Base-by-base conservation (phyloP, 78 protist genomes). In the Monosiga brevicollis region DNA sequence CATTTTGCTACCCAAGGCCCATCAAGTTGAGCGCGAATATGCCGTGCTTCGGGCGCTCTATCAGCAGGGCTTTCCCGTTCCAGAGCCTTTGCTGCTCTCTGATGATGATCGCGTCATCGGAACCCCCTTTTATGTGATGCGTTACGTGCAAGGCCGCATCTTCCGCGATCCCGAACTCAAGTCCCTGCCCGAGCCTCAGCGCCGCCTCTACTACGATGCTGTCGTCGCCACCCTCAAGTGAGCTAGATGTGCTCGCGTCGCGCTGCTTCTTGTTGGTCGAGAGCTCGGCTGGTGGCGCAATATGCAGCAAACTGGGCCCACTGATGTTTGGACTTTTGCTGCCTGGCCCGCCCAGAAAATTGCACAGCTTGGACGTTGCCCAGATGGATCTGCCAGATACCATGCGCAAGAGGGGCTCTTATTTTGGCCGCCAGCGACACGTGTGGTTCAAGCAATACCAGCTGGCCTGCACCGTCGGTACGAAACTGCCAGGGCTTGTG, bases 11-110 rank as follows among this genome's bases (percentile, higher is more conserved):
- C 87, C 79, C 24, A 39, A 62, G 0, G 93, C 93, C 11, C 93
- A 90, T 55, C 82, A 39, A 6, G 73, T 90, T 49, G 93, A 87
- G 49, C 73, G 93, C 0, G 93, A 90, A 78, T 87, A 29, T 79
- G 32, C 32, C 36, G 41, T 86, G 36, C 36, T 83, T 39, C 1
- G 24, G 1, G 88, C 82, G 15, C 82, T 89, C 29, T 2, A 2
- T 0, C n/a, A 49, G 49, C 2, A 15, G 6, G 36, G 10, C 76
- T 84, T 91, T 6, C 94, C 94, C 37, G 91, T 89, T 29, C 90
- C 94, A 22, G 20, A 35, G 2, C n/a, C 9, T 49, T 39, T 42
- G 36, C 15, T 20, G 38, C 77, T 80, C 41, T 91, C 91, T 62
- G 83, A 77, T 25, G 90, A 87, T 76, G 25, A 2, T 20, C 0